Base-by-base conservation (phyloP, 176 grass and related monocot genomes). In the Oryza punctata region DNA sequence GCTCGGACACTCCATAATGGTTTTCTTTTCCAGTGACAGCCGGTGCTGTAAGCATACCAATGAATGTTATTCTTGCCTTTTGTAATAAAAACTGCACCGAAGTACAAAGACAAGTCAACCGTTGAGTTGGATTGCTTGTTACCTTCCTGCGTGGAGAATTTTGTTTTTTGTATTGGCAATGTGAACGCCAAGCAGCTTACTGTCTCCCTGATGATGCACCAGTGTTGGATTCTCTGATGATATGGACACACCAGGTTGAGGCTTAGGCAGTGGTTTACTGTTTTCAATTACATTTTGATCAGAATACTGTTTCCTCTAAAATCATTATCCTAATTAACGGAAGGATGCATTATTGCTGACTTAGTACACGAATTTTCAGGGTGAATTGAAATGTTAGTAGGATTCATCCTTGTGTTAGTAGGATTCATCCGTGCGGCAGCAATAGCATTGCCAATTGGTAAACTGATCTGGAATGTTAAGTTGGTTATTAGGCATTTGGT, bases 1-100 rank as follows among this genome's bases (percentile, higher is more conserved):
- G 46, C 16, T 84, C 1, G 32, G 69, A 19, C 25, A 6, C 41
- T 38, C 79, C 12, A 0, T 54, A 71, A 76, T 76, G 27, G 23
- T 82, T 87, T 82, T 77, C 70, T 27, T 79, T 83, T 54, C 19
- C 73, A 86, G 54, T 40, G 79, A 54, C 28, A 33, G 9, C 64
- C 6, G 49, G 75, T 87, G 80, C 80, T 75, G 63, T 74, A 87
- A 80, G 80, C 26, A 87, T 80, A 87, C 81, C 85, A 26, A 64
- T 64, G 69, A 78, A 83, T 79, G 76, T 25, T 70, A 57, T 57
- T 78, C 29, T 79, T 76, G 47, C 40, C 35, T 78, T 63, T 54
- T 90, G 89, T 87, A 90, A 90, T 90, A 90, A 90, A 46, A 79
- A 90, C 75, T 80, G 80, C 76, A 80, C 89, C 52, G 41, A 64